Base-by-base conservation (phyloP, 306 rosid species). In the Benincasa hispida region DNA sequence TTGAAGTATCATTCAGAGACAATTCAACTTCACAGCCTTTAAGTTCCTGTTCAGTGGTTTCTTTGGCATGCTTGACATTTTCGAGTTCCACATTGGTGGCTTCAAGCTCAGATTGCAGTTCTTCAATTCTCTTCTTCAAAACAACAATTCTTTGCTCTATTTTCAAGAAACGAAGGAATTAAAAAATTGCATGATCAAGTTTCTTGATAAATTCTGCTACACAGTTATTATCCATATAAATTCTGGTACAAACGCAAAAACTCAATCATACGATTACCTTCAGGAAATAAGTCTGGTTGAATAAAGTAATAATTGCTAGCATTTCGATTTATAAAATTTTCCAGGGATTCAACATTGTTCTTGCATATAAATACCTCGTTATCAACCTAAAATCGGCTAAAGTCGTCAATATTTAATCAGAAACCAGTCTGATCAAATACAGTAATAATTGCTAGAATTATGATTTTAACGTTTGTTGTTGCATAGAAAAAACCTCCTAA, bases 21-120 rank as follows among this genome's bases (percentile, higher is more conserved):
- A 86, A 82, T 82, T 92, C 92, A 78, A 92, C 91, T 83, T 92
- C 97, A 80, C 81, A 88, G 72, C 97, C 97, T 81, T 83, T 87
- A 34, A 90, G 82, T 76, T 92, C 97, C 79, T 94, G 99, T 80
- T 94, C 97, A 5, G 56, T 75, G 5, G 77, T 77, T 81, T 90
- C 98, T 81, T 84, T 92, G 78, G 60, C 39, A 56, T 90, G 85
- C 81, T 94, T 94, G 39, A 86, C 87, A 58, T 84, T 87, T 82
- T 89, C 93, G 21, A 89, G 90, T 81, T 90, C 91, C 12, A 76
- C 80, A 85, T 82, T 83, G 24, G 79, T 72, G 6, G 24, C 74
- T 78, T 83, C 87, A 3, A 89, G 56, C 75, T 88, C 91, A 17
- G 87, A 86, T 45, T 25, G 77, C 7, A 90, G 89, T 78, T 87